Evolutionary conservation across 192 early-diverging fungal genomes (phyloP), one percentile per base, ranked within the genome.

Genomic region (Linnemannia schmuckeri): DNA sequence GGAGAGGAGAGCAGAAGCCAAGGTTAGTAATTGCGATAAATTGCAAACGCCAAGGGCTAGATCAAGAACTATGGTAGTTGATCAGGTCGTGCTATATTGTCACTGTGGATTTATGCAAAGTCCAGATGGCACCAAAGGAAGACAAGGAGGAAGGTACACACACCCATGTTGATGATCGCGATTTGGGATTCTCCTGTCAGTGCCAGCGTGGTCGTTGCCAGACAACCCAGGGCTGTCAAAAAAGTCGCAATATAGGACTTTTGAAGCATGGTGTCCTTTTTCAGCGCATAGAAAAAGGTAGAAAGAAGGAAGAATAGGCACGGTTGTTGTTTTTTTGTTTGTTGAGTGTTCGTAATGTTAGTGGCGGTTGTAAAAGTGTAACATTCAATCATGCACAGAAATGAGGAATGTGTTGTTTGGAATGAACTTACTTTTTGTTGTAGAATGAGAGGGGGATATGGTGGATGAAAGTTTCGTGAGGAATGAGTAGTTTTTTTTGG

Each of bases 81-180:
- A 52, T 52, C 18, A 18, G 49, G 20, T 18, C 18, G n/a, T 57
- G 55, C 27, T 57, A n/a, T 27, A 57, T 27, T 9, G n/a, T 6
- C n/a, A 57, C 5, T 27, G 10, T n/a, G 20, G 52, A 24, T 24
- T 55, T 55, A 55, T 55, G 44, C 44, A 46, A 46, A 46, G 0
- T 5, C 7, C 57, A 61, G 15, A 10, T 33, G 13, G 30, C 10
- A 66, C n/a, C 57, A 27, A 3, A 10, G 24, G 27, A 30, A 57
- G 7, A 57, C 20, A 24, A n/a, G 57, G 27, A 30, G 57, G 57
- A 30, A 5, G 22, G 15, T 13, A 49, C 15, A 3, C 61, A 12
- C 35, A 74, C 72, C 72, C 72, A 74, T 74, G 47, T 74, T 52
- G 46, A 74, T 35, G 46, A 49, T 18, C 6, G 72, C 72, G 7